Percentiles rank a stretch among this genome's conserved stretches.
Conservation (phyloP, 768 basidiomycete species). For the Crepidotus variabilis region DNA sequence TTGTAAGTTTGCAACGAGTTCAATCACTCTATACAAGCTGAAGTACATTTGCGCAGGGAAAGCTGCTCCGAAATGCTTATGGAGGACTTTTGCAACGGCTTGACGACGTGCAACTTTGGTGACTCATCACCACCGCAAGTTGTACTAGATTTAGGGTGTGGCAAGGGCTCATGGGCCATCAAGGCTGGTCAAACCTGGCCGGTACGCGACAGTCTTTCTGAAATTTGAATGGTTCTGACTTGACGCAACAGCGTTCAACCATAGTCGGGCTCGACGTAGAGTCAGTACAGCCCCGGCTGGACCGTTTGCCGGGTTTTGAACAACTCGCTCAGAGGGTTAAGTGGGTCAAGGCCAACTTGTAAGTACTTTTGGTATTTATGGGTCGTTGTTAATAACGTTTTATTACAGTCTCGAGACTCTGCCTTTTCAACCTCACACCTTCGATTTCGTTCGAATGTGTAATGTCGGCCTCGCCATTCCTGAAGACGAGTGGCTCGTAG, state of each 20-base stretch:
- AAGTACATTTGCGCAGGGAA: slow-evolving; percentile 38
- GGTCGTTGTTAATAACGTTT: background rate
- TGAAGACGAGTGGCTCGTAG: slow-evolving; percentile 70
- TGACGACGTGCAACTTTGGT: slow-evolving; percentile 54
- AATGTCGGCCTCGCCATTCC: slow-evolving; percentile 66
- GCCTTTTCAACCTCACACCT: slow-evolving; percentile 53
- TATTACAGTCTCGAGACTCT: slow-evolving; percentile 53
- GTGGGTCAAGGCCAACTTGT: slow-evolving; percentile 74
- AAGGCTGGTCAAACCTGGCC: slow-evolving; percentile 66
- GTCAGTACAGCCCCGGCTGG: slow-evolving; percentile 49
- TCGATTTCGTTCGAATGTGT: slow-evolving; percentile 65
- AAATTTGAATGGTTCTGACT: slow-evolving; percentile 1
- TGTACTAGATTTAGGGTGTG: slow-evolving; percentile 71
- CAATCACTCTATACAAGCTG: background rate
- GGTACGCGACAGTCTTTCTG: slow-evolving; percentile 30
- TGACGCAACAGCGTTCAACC: slow-evolving; percentile 37
- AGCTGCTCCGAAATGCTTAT: slow-evolving; percentile 72
- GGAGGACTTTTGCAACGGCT: slow-evolving; percentile 37
- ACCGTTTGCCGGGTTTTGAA: slow-evolving; percentile 29
- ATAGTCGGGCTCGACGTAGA: slow-evolving; percentile 60
- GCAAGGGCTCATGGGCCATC: slow-evolving; percentile 67
- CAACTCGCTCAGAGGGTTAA: slow-evolving; percentile 46
- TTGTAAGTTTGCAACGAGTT: slow-evolving; percentile 39
- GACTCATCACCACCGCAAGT: slow-evolving; percentile 35
- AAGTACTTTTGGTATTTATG: slow-evolving; percentile 16